Percentiles rank a stretch among this genome's conserved stretches.
Conservation (phyloP, 176 grass and related monocot genomes). For the sorghum (Sorghum bicolor) region DNA sequence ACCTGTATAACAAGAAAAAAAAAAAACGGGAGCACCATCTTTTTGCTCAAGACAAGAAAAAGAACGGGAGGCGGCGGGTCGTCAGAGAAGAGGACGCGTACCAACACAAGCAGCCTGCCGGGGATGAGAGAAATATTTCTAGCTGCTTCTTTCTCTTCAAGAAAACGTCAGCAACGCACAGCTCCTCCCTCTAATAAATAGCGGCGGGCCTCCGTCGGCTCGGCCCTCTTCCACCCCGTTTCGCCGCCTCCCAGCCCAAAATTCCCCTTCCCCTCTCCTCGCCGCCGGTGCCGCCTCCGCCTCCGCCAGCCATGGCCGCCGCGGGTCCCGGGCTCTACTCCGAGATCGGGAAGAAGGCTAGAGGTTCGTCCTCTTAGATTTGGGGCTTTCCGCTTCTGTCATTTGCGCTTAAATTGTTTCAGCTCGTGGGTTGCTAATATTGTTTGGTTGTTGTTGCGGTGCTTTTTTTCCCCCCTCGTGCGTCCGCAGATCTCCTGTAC, state of each 20-base stretch:
- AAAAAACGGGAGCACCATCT: neutral
- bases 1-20: neutral
- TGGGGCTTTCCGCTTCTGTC: neutral
- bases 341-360: conserved; percentile 63
- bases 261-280: neutral
- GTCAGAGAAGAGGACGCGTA: neutral
- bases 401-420: neutral
- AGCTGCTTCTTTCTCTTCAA: conserved; percentile 35
- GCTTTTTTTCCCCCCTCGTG: neutral
- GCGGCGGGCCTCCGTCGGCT: neutral
- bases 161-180: neutral
- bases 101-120: neutral
- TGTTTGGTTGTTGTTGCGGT: neutral
- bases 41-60: neutral
- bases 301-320: conserved; percentile 18
- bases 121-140: no score
- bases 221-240: neutral
- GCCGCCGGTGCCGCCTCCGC: neutral
- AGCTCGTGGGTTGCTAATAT: conserved; percentile 8
- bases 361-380: conserved; percentile 29
- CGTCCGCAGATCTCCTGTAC: conserved; percentile 57
- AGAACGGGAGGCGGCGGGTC: neutral
- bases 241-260: neutral
- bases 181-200: conserved; percentile 22
- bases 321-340: conserved; percentile 56